Conservation (phyloP, 108 stramenopile genomes). For the Cylindrotheca closterium region DNA sequence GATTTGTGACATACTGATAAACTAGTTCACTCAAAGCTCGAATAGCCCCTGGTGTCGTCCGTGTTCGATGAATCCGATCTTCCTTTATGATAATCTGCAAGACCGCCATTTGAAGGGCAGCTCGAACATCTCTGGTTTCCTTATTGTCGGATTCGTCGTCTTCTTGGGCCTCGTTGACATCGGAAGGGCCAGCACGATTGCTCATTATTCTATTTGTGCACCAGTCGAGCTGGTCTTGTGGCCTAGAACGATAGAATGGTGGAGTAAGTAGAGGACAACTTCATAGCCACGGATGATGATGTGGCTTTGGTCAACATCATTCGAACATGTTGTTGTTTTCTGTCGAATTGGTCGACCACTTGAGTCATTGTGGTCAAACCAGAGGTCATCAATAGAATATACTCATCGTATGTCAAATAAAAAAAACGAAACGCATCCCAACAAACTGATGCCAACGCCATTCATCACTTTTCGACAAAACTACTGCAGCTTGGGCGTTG, state of each 20-base stretch:
- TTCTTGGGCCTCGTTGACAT: neutral
- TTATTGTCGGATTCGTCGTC: neutral
- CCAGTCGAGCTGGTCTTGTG: neutral
- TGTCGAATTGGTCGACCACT: too few species aligned
- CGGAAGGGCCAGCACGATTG: neutral
- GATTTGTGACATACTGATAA: constrained; percentile 58
- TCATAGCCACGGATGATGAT: neutral
- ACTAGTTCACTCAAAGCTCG: constrained; percentile 55
- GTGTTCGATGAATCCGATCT: constrained; percentile 11
- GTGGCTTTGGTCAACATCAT: too few species aligned
- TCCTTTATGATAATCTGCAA: constrained; percentile 22
- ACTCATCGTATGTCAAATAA: too few species aligned
- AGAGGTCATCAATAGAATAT: too few species aligned
- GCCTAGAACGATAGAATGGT: neutral
- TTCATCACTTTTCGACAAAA: too few species aligned
- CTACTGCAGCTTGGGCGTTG: too few species aligned
- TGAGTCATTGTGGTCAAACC: too few species aligned
- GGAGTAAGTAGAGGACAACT: neutral
- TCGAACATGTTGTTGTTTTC: too few species aligned
- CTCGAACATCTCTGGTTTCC: constrained; percentile 26
- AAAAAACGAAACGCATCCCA: too few species aligned
- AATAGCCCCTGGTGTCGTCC: constrained; percentile 48
- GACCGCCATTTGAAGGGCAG: constrained; percentile 30
- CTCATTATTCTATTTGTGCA: neutral
- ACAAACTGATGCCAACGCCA: too few species aligned